Evolutionary conservation across 164 flowering plant species (phyloP).

Genomic region (Cinnamomum micranthum): DNA sequence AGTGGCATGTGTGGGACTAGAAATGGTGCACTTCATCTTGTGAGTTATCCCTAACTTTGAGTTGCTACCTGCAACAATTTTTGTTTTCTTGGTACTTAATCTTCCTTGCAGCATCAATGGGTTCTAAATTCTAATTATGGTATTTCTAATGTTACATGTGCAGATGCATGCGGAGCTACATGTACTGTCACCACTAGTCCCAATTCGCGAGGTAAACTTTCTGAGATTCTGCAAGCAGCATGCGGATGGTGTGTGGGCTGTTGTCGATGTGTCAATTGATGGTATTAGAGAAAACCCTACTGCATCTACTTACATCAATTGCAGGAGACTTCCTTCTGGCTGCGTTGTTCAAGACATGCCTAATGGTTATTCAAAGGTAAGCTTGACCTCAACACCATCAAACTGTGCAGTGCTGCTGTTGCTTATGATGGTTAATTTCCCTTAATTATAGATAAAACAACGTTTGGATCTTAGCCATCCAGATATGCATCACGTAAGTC

Average conservation of each 20-base stretch:
- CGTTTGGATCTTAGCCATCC: too few relatives aligned
- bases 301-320: constrained; percentile 37
- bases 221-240: constrained; percentile 96
- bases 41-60: constrained; percentile 2
- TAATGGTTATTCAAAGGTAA: constrained; percentile 95
- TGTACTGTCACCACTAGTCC: constrained; percentile 91
- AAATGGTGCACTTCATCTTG: constrained; percentile 91
- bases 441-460: too few relatives aligned
- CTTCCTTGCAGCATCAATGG: neutral
- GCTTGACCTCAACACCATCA: neutral
- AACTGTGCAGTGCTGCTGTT: too few relatives aligned
- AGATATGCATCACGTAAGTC: too few relatives aligned
- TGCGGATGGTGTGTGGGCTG: constrained; percentile 98
- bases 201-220: constrained; percentile 75
- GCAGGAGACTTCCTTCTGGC: constrained; percentile 94
- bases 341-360: constrained; percentile 97
- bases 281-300: constrained; percentile 52
- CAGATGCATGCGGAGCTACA: constrained; percentile 96
- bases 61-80: neutral
- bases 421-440: too few relatives aligned
- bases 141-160: neutral
- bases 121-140: too few relatives aligned
- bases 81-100: neutral
- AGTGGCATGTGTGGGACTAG: constrained; percentile 81
- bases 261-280: constrained; percentile 89